These are phyloP conservation scores for Thelephora terrestris DNA, from an alignment of 1,284 basidiomycete species.

Conservation along the genomic window DNA sequence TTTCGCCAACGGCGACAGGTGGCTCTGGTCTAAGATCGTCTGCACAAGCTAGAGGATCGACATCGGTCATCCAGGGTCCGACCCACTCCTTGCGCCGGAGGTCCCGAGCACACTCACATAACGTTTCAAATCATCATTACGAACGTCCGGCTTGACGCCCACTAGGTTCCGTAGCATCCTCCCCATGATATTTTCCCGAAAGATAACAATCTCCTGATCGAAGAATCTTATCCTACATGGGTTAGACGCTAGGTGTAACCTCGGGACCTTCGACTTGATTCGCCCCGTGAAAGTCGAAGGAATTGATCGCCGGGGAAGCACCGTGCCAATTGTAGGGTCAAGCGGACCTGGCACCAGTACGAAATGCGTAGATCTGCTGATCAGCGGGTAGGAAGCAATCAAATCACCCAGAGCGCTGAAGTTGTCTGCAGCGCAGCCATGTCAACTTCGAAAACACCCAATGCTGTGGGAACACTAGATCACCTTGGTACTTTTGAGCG, in stretches of 20 bases:
- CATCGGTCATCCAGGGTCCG: background rate
- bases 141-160: constrained; percentile 69
- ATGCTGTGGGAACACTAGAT: background rate
- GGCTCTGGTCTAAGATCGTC: constrained; percentile 85
- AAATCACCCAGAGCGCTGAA: constrained; percentile 84
- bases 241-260: constrained; percentile 79
- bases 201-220: constrained; percentile 92
- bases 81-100: background rate
- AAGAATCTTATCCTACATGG: constrained; percentile 95
- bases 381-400: constrained; percentile 68
- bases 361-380: constrained; percentile 78
- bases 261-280: constrained; percentile 63
- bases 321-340: constrained; percentile 73
- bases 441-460: background rate
- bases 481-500: constrained; percentile 79
- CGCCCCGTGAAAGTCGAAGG: constrained; percentile 65
- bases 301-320: constrained; percentile 73
- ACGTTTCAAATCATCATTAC: constrained; percentile 73
- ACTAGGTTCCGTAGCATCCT: constrained; percentile 89
- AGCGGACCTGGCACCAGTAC: constrained; percentile 91
- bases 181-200: constrained; percentile 89
- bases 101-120: constrained; percentile 46
- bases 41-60: constrained; percentile 67
- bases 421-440: constrained; percentile 42
- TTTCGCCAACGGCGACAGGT: constrained; percentile 79